Evolutionary conservation across 1,139 yeast genomes (phyloP), one percentile per base, ranked within the genome.

Genomic region (Petasospora rhodanensis): DNA sequence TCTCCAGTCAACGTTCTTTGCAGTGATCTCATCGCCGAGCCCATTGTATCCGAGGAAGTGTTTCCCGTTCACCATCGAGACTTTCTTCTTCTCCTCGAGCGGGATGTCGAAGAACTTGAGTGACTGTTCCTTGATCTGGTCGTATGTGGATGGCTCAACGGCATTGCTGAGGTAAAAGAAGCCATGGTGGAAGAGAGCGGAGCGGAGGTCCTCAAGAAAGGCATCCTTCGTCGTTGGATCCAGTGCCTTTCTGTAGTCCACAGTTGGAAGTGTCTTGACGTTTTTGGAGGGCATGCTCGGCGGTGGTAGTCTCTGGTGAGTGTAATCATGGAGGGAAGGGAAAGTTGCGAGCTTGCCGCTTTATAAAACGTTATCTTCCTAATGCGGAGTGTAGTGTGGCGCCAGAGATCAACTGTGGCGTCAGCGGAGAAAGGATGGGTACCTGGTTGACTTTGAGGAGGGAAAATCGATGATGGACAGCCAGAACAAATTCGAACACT

Each of bases 1-100:
- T 42, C 86, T 61, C 72, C 80, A 68, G 47, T 79, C 86, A 7
- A 74, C 67, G 23, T 64, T 65, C 27, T 62, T 59, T 6, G 80
- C 76, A 0, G 87, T 79, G 37, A 74, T 70, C 50, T 79, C 86
- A 43, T 79, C 78, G 5, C 83, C 85, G 12, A 79, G 58, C 13
- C 71, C 64, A 25, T 79, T 74, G 52, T 79, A 79, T 1, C 87
- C 87, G 34, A 79, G 62, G 51, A 79, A 78, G 48, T 79, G 85
- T 11, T 76, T 79, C 26, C 76, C 73, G 38, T 76, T 60, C 28
- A 70, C 64, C 84, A 79, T 79, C 32, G 74, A 79, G 32, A 76
- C 61, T 22, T 60, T 63, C 37, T 61, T 49, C 53, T 79, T 79
- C 41, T 68, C 73, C 10, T 64, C 60, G 7, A 62, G 61, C 0